Conservation (phyloP, 805 yeast species). For the Cyberlindnera mycetangii region DNA sequence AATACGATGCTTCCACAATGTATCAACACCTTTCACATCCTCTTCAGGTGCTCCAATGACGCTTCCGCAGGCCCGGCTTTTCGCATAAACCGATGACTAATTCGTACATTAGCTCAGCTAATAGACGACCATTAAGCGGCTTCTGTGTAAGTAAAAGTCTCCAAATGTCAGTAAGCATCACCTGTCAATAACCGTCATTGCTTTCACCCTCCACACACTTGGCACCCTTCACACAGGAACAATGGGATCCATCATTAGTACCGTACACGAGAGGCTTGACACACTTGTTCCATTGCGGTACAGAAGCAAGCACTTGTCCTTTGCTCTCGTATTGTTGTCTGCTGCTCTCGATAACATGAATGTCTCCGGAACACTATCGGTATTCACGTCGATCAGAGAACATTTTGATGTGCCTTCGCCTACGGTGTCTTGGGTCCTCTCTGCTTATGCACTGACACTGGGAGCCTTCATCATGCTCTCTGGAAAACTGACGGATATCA, state of each 20-base stretch:
- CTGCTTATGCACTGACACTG: constrained; percentile 43
- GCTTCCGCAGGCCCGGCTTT: too few relatives aligned
- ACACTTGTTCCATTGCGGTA: constrained; percentile 4
- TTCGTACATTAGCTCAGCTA: too few relatives aligned
- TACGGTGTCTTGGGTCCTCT: constrained; percentile 42
- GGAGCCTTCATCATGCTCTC: constrained; percentile 42
- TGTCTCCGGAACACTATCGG: constrained; percentile 10
- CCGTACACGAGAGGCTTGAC: constrained; percentile 3
- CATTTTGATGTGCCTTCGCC: constrained; percentile 8
- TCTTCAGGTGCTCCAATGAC: too few relatives aligned
- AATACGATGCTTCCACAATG: too few relatives aligned
- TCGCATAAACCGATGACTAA: too few relatives aligned
- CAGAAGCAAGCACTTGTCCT: constrained; percentile 12
- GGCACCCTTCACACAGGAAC: neutral
- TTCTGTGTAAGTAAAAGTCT: too few relatives aligned
- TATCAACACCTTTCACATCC: too few relatives aligned
- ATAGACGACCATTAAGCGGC: too few relatives aligned
- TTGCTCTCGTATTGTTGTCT: constrained; percentile 22
- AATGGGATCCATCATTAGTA: neutral
- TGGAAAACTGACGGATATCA: constrained; percentile 41
- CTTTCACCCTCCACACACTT: neutral
- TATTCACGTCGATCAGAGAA: constrained; percentile 1
- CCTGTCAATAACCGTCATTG: too few relatives aligned
- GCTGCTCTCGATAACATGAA: constrained; percentile 13
- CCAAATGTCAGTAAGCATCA: too few relatives aligned